Evolutionary conservation across 148 eudicot species (phyloP).

Genomic region (Dianthus caryophyllus): DNA sequence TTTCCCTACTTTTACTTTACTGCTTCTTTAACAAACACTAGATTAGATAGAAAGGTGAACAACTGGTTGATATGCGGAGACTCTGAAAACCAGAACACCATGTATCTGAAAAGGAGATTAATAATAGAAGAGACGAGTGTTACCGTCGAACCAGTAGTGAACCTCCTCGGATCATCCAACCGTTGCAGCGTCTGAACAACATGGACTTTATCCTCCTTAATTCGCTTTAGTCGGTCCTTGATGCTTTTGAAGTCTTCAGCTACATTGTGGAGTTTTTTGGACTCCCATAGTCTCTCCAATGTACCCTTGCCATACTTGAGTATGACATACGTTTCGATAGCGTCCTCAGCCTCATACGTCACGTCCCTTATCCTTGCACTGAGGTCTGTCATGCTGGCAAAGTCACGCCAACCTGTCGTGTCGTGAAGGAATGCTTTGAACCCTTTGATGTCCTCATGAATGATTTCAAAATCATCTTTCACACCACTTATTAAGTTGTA

Average conservation of each 20-base stretch:
- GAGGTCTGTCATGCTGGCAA: slow-evolving; percentile 2
- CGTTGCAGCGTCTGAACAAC: slow-evolving; percentile 6
- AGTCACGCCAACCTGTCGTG: background rate
- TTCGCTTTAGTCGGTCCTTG: background rate
- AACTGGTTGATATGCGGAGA: too few species aligned
- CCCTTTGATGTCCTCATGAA: slow-evolving; percentile 4
- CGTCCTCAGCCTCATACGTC: slow-evolving; percentile 14
- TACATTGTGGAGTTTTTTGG: slow-evolving; percentile 11
- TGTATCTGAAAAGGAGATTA: too few species aligned
- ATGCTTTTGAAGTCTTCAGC: slow-evolving; percentile 6
- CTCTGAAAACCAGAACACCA: too few species aligned
- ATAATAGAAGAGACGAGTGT: background rate
- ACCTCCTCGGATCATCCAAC: background rate
- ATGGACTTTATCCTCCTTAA: background rate
- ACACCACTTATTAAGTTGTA: slow-evolving; percentile 4
- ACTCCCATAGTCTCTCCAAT: slow-evolving; percentile 13
- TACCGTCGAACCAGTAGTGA: slow-evolving; percentile 8
- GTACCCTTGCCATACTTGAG: slow-evolving; percentile 14
- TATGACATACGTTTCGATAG: slow-evolving; percentile 10
- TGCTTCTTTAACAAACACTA: too few species aligned
- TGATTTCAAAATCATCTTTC: slow-evolving; percentile 2
- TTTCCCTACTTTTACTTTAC: too few species aligned
- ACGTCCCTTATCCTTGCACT: slow-evolving; percentile 8
- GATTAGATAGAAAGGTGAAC: too few species aligned
- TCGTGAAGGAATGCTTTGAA: slow-evolving; percentile 13